Conservation (phyloP, 2,329 filamentous ascomycete species). For the Zymoseptoria ardabiliae region DNA sequence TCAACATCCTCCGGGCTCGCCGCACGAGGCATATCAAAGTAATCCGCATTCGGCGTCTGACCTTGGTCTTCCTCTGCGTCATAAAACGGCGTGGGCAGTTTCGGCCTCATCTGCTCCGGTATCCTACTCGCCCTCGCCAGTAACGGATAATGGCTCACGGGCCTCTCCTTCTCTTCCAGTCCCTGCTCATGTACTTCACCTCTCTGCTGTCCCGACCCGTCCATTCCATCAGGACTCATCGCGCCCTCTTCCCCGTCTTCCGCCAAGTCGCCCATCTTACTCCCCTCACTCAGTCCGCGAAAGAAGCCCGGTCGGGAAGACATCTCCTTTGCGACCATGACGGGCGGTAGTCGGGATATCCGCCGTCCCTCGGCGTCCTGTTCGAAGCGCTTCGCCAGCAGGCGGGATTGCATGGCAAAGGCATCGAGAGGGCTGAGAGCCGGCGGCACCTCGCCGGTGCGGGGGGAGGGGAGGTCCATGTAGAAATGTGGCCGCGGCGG, state of each 20-base stretch:
- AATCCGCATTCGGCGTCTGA: conserved; percentile 24
- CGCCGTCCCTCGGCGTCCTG: conserved; percentile 64
- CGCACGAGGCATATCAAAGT: conserved; percentile 41
- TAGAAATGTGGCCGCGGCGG: conserved; percentile 23
- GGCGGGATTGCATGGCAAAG: conserved; percentile 82
- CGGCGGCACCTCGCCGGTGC: conserved; percentile 61
- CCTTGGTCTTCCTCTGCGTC: conserved; percentile 18
- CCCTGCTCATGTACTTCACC: not conserved
- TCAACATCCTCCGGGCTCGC: conserved; percentile 41
- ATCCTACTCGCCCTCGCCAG: conserved; percentile 20
- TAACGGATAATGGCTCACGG: conserved; percentile 30
- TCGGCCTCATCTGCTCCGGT: conserved; percentile 1
- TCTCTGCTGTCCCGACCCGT: not conserved
- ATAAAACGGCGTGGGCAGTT: conserved; percentile 18
- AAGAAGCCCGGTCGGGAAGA: conserved; percentile 73
- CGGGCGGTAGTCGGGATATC: conserved; percentile 76
- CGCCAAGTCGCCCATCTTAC: conserved; percentile 30
- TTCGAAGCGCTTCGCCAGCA: conserved; percentile 81
- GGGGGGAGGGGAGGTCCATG: conserved; percentile 41
- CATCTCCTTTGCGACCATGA: conserved; percentile 75
- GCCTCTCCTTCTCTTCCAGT: conserved; percentile 29
- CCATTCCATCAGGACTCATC: conserved; percentile 26
- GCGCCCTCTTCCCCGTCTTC: conserved; percentile 33
- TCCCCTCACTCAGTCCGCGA: conserved; percentile 58
- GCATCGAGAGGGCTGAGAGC: conserved; percentile 91